Evolutionary conservation across 164 flowering plant species (phyloP).

Genomic region (Berberis thunbergii): DNA sequence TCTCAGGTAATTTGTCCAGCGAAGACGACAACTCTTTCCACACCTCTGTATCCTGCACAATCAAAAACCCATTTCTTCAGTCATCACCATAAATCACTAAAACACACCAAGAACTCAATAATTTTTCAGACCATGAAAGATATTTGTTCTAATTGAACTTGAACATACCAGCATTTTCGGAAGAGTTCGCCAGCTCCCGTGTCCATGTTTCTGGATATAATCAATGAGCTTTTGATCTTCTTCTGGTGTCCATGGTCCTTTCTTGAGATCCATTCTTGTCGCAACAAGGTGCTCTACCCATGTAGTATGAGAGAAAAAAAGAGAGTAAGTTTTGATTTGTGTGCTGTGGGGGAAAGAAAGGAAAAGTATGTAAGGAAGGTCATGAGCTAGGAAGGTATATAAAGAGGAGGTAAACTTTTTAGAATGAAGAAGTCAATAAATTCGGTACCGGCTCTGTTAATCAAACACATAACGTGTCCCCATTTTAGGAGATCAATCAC

Average conservation of each 20-base stretch:
- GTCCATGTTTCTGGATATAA: conserved; percentile 67
- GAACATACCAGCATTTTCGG: conserved; percentile 79
- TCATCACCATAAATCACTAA: neutral
- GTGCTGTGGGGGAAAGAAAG: neutral
- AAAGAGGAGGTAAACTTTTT: neutral
- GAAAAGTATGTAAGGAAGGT: neutral
- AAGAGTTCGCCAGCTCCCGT: conserved; percentile 87
- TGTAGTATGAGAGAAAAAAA: conserved; percentile 9
- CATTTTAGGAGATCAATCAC: conserved; percentile 1
- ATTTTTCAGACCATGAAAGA: neutral
- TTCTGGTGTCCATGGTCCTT: conserved; percentile 93
- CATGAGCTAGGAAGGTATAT: neutral
- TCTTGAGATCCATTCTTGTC: conserved; percentile 81
- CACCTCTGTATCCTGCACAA: conserved; percentile 47
- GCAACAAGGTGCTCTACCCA: conserved; percentile 97
- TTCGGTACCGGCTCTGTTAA: conserved; percentile 34
- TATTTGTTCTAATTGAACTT: no score
- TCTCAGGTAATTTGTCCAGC: conserved; percentile 70
- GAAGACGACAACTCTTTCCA: conserved; percentile 71
- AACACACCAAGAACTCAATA: neutral
- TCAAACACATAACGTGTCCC: conserved; percentile 25
- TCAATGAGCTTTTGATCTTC: conserved; percentile 85
- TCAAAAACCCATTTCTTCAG: conserved; percentile 1
- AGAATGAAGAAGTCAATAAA: conserved; percentile 32
- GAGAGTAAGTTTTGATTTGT: neutral